Evolutionary conservation across 2,329 filamentous ascomycete species (phyloP), one percentile per base, ranked within the genome.

Genomic region (Lasiodiplodia gonubiensis): DNA sequence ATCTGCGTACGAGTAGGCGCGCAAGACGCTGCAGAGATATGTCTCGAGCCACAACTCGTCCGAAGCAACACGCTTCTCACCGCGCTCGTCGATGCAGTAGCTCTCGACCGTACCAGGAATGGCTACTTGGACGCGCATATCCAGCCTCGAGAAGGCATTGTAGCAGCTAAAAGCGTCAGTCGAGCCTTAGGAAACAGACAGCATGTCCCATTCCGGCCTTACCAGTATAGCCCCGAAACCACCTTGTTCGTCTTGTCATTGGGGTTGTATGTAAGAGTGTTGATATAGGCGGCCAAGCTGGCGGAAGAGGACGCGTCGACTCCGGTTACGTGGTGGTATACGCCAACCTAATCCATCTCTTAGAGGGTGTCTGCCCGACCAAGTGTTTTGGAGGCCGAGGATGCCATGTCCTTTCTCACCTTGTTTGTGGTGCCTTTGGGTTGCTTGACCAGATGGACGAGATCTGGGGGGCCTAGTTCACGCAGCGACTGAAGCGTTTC

Each of bases 41-140:
- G 95, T 98, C 79, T 99, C 95, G 18, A 99, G 85, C 95, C 95
- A 99, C 48, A 99, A 85, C 37, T 94, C 92, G 71, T 99, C 95
- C 0, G 94, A 94, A 16, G 94, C 92, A 72, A 95, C 92, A 71
- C 93, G 89, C 83, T 97, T 97, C 78, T 97, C 94, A 71, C 95
- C 95, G 74, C 94, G 89, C 81, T 99, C 95, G 79, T 99, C 94
- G 68, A 99, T 92, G 79, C 94, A 98, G 79, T 97, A 98, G 80
- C 93, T 96, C 79, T 99, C 94, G 64, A 99, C 93, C 11, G 92
- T 95, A 69, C 95, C 95, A 21, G 95, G 95, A 71, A 99, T 98
- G 71, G 94, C 94, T 68, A 99, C 94, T 76, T 98, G 94, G 14
- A 99, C 94, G 69, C 95, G 93, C 95, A 99, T 99, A 76, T 99